phyloP scores from a whole-genome alignment of 2,329 filamentous ascomycete genomes.

The Sclerotinia minor region DNA sequence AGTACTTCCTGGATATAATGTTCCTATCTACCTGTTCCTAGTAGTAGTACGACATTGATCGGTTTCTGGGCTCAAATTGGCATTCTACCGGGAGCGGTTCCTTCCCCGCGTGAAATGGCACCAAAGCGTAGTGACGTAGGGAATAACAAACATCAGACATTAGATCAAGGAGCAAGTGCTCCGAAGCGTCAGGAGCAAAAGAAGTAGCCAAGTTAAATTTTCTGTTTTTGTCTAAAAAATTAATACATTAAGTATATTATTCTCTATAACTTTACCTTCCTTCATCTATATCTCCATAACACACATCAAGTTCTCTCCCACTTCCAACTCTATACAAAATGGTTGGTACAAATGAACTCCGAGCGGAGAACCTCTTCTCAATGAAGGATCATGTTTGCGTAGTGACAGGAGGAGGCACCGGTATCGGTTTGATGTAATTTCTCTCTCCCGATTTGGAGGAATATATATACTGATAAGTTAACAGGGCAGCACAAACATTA shows the following conservation, averaged over 20 bases:
- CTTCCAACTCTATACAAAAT: conserved; percentile 25
- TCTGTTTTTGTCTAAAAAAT: not conserved
- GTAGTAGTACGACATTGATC: not conserved
- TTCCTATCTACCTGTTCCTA: no score
- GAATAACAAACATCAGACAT: not conserved
- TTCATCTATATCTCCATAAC: not conserved
- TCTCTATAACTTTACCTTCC: not conserved
- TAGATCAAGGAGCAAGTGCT: conserved; percentile 21
- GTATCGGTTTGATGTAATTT: conserved; percentile 42
- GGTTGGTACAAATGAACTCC: conserved; percentile 33
- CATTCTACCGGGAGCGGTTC: not conserved
- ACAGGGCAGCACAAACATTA: conserved; percentile 40
- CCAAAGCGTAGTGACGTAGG: conserved; percentile 15
- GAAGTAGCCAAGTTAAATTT: not conserved
- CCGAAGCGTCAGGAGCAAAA: not conserved
- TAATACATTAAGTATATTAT: not conserved
- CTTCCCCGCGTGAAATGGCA: conserved; percentile 13
- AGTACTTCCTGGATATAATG: not conserved
- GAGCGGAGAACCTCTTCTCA: conserved; percentile 51
- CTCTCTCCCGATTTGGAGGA: conserved; percentile 36
- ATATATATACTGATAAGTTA: conserved; percentile 37
- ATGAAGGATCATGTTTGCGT: conserved; percentile 48
- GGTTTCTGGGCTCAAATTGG: not conserved
- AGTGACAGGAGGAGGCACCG: conserved; percentile 51
- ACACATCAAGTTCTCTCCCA: not conserved